These are phyloP conservation scores for Ulota crispa DNA, from an alignment of 225 moss, liverwort and hornwort species.

Conservation along the genomic window DNA sequence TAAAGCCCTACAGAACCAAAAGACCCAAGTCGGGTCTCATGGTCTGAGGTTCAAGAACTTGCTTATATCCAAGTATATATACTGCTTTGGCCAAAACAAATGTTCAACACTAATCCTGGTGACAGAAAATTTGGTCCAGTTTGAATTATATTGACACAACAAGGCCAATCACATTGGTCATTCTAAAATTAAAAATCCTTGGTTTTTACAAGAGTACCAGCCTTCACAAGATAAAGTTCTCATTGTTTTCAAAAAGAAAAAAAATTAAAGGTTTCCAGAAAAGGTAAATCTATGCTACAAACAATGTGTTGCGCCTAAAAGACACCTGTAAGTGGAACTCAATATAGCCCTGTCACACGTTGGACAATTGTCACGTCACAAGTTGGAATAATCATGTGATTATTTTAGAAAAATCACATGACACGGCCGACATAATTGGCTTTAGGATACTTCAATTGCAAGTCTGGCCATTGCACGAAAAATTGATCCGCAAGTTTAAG, in stretches of 20 bases:
- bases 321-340: not conserved
- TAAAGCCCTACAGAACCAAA: not conserved
- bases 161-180: not conserved
- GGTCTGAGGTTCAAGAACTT: not conserved
- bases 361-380: not conserved
- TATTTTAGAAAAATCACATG: slow-evolving; percentile 50
- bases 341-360: not conserved
- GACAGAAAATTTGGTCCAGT: not conserved
- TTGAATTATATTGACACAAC: not conserved
- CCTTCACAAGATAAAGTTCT: not conserved
- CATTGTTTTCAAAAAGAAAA: not conserved
- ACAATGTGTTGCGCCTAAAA: not conserved
- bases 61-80: not conserved
- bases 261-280: not conserved
- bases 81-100: not conserved
- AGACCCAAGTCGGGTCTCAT: not conserved
- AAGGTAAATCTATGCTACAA: not conserved
- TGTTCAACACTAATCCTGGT: not conserved
- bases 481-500: slow-evolving; percentile 82
- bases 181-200: too few species aligned
- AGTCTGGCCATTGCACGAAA: slow-evolving; percentile 83
- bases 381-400: not conserved
- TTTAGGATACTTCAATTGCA: slow-evolving; percentile 64
- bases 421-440: slow-evolving; percentile 68
- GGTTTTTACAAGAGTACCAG: not conserved